Evolutionary conservation across 768 basidiomycete genomes (phyloP), one percentile per base, ranked within the genome.

Genomic region (Austroboletus festivus): DNA sequence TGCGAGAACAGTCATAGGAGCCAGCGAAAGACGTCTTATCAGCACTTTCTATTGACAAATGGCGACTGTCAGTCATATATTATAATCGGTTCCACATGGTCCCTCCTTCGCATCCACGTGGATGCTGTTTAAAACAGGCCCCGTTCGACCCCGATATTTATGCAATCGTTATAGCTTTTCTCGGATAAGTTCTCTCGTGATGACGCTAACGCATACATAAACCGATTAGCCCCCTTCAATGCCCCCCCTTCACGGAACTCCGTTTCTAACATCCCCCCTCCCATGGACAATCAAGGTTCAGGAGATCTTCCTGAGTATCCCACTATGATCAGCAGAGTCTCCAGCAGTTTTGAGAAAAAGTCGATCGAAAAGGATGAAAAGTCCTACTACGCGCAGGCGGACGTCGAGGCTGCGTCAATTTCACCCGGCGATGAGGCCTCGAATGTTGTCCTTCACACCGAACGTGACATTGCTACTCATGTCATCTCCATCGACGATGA

Each of bases 381-480:
- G 33, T 38, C n/a, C 4, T 52, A 56, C 23, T 63, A 57, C 31
- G 42, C 44, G 40, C 65, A 68, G 11, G 53, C 50, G 22, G 73
- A 75, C 34, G 50, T 68, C 34, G 74, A 73, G 48, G 20, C 48
- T 3, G 30, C 44, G 21, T 35, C 53, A 24, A 9, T 2, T 20
- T 19, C 26, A 40, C 35, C 46, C 42, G 42, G 42, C 11, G 51
- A 51, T 24, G 47, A 57, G 18, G 42, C 37, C 13, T 40, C 44
- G 8, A 54, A 58, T 15, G 46, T 52, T 3, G 56, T 62, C 46
- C 68, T 78, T 30, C 60, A 69, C 38, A 63, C 71, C 50, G 76
- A 75, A 53, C 70, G 72, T 42, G 76, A 75, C 48, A 71, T 78
- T 33, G 74, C 64, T 46, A 75, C 75, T 0, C 70, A 73, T 53